Evolutionary conservation across 2,329 filamentous ascomycete species (phyloP).

Genomic region (Colletotrichum karsti): DNA sequence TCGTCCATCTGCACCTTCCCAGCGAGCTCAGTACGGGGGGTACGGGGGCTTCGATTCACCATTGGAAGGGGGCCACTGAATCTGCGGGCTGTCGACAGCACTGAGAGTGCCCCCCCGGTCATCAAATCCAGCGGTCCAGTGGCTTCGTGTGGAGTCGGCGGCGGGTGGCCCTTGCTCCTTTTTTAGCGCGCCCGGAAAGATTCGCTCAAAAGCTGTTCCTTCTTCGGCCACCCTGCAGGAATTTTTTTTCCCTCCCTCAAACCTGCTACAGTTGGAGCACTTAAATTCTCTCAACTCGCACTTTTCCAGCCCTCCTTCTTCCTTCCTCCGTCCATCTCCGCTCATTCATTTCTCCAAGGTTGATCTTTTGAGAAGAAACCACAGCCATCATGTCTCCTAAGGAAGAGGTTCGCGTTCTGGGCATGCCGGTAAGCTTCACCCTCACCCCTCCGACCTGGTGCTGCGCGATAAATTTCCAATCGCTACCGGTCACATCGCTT

Average conservation of each 20-base stretch:
- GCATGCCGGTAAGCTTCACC: constrained; percentile 69
- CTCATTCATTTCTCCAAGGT: constrained; percentile 66
- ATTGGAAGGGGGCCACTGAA: too few relatives aligned
- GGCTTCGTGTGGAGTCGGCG: constrained; percentile 26
- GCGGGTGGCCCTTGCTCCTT: constrained; percentile 30
- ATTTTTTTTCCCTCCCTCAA: constrained; percentile 60
- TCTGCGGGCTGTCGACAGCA: too few relatives aligned
- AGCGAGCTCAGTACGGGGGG: constrained; percentile 18
- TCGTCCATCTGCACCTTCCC: constrained; percentile 18
- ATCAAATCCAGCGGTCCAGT: constrained; percentile 9
- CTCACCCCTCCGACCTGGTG: constrained; percentile 23
- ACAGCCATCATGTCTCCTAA: constrained; percentile 64
- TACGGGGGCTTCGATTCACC: too few relatives aligned
- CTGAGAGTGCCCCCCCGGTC: too few relatives aligned
- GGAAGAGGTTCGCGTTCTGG: constrained; percentile 61
- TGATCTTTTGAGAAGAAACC: constrained; percentile 51
- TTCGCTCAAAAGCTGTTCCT: constrained; percentile 61
- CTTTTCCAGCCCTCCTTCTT: constrained; percentile 52
- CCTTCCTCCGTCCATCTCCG: constrained; percentile 62
- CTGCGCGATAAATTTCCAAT: constrained; percentile 38
- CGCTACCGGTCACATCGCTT: constrained; percentile 28
- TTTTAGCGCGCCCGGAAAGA: constrained; percentile 53
- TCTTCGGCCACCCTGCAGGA: constrained; percentile 49
- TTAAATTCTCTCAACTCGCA: constrained; percentile 32
- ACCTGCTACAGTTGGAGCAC: constrained; percentile 51